Base-by-base conservation (phyloP, 106 monocot genomes). In the Acorus gramineus region DNA sequence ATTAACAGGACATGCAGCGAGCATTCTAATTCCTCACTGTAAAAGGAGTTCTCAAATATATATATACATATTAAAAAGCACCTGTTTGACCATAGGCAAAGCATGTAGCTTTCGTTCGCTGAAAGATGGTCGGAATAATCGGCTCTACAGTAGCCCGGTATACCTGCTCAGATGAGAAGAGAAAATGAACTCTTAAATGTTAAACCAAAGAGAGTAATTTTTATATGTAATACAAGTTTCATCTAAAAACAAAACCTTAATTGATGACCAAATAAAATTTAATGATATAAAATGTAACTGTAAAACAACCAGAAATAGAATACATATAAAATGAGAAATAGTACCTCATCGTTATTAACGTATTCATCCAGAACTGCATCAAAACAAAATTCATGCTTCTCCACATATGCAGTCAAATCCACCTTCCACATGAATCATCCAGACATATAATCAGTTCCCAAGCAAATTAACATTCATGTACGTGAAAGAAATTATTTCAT, bases 71-170 rank as follows among this genome's bases (percentile, higher is more conserved):
- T 46, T 44, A 6, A 6, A 7, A 44, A 57, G 53, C 56, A 87
- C 94, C 94, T 84, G 94, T 95, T 76, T 95, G 94, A 52, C 94
- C 94, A 84, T 95, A 95, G 48, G 94, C 94, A 74, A 91, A 86
- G 52, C 86, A 91, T 11, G 92, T 92, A n/a, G 92, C 92, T 73
- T 92, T 92, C 49, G 86, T 83, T 61, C 69, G 74, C 44, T 87
- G 67, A 70, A 92, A 92, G 55, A 92, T 87, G 9, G 77, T 69
- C 59, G 92, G 82, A 54, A 92, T 84, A 56, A 92, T 82, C 45
- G 92, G 92, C 65, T 92, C 84, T 10, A 92, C 87, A 50, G 92
- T 92, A 46, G 62, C 75, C 63, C 77, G 87, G 64, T 92, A 92
- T 3, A 90, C 90, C 90, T 90, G 78, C 42, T 66, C 12, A 61